Base-by-base conservation (phyloP, 208 protist genomes). In the Phytomonas francai region DNA sequence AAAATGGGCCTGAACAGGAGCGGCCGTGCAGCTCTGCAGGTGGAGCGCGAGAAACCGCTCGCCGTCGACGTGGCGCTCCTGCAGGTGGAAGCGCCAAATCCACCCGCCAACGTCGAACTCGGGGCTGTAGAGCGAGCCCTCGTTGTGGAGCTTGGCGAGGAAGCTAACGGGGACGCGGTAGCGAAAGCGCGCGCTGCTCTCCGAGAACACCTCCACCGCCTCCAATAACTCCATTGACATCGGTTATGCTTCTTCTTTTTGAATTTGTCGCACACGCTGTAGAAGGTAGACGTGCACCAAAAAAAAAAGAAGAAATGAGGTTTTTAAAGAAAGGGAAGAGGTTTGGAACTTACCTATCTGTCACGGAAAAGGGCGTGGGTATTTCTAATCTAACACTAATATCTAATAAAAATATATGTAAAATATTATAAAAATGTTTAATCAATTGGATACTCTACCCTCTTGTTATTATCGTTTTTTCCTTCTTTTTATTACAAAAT, bases 51-150 rank as follows among this genome's bases (percentile, higher is more conserved):
- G 80, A 63, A 84, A 93, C 16, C 63, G 70, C 66, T 88, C 80
- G 0, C 79, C 73, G n/a, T 78, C 72, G 4, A 66, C 60, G 60
- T 56, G 45, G 34, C 88, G 81, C 67, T 92, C 81, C 73, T 93
- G 87, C 22, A 94, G 70, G 67, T 96, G 90, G 54, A 96, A 79
- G 65, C 90, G 87, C 88, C 90, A 96, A 12, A 81, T 63, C 76
- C 79, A 80, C 9, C 79, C 83, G 22, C 79, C 85, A 30, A 94
- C 79, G 32, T 84, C 81, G 67, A 96, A 96, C 81, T 93, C 77
- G 0, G 78, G 68, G 66, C 84, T 91, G 77, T 92, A 96, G 39
- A 79, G 87, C 0, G 80, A 89, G 14, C 76, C 74, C 16, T 93
- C 76, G 30, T 78, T 79, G 57, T 71, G 74, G 51, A 94, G 73